Percentiles rank a stretch among this genome's conserved stretches.
These are phyloP conservation scores for Aureobasidium lini DNA, from an alignment of 2,329 filamentous ascomycete species.

Conservation along the genomic window DNA sequence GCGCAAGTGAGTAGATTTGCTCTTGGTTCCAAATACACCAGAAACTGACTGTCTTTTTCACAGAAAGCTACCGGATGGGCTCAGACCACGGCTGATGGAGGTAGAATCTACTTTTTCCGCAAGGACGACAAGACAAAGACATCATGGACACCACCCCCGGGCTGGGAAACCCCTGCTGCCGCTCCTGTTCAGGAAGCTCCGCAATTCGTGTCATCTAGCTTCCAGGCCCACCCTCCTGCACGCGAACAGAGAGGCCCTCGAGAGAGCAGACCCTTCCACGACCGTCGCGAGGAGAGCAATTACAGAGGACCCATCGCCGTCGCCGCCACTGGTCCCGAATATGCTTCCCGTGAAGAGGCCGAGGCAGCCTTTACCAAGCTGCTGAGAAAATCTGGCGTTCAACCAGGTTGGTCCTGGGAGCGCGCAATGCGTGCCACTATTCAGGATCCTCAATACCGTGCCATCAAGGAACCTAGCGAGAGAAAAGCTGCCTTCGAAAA, in stretches of 20 bases:
- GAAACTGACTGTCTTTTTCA: constrained; percentile 55
- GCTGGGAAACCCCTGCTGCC: constrained; percentile 13
- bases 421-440: constrained; percentile 79
- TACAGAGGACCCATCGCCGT: constrained; percentile 28
- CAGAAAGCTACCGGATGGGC: constrained; percentile 54
- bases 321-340: constrained; percentile 53
- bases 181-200: constrained; percentile 14
- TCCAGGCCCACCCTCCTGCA: constrained; percentile 23
- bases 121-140: constrained; percentile 76
- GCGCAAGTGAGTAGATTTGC: constrained; percentile 56
- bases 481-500: constrained; percentile 89
- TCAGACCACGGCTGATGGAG: constrained; percentile 79
- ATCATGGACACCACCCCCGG: constrained; percentile 79
- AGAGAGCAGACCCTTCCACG: constrained; percentile 25
- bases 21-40: neutral
- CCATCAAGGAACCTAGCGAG: constrained; percentile 86
- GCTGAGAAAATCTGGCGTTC: constrained; percentile 74
- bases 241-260: constrained; percentile 27
- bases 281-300: constrained; percentile 24
- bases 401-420: constrained; percentile 89
- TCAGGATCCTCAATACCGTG: constrained; percentile 85
- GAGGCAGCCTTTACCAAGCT: constrained; percentile 91
- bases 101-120: constrained; percentile 90
- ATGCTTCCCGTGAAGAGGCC: constrained; percentile 73
- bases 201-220: constrained; percentile 29